Conservation (phyloP, 2,329 filamentous ascomycete genomes). For the Fusarium ramigenum region DNA sequence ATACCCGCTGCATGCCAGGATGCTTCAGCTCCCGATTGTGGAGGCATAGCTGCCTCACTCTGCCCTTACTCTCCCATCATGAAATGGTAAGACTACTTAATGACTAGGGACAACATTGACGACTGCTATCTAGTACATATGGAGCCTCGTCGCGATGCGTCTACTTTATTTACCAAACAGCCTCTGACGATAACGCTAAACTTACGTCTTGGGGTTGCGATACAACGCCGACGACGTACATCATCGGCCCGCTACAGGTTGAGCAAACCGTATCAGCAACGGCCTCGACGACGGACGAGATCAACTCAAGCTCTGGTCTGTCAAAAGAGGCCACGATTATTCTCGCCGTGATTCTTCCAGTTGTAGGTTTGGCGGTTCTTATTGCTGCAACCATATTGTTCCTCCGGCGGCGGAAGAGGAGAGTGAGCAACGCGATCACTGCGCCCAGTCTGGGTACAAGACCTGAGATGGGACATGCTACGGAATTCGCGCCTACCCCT, state of each 20-base stretch:
- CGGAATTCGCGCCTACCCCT: fast-evolving
- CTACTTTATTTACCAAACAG: background rate
- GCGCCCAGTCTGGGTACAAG: fast-evolving
- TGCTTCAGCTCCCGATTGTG: background rate
- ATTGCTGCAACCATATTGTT: background rate
- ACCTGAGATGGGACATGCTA: too few species aligned
- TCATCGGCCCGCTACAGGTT: background rate
- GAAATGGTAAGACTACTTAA: background rate
- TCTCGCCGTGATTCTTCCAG: background rate
- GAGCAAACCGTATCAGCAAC: background rate
- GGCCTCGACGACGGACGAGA: fast-evolving
- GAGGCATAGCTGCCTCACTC: background rate
- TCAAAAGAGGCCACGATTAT: background rate
- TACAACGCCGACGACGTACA: background rate
- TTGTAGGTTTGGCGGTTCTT: background rate
- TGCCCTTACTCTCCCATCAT: background rate
- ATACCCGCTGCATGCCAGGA: background rate
- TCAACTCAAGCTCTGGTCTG: too few species aligned
- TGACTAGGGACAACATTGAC: background rate
- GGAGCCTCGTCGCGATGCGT: background rate
- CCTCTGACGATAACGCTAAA: fast-evolving
- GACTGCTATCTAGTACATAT: background rate
- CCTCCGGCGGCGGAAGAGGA: background rate
- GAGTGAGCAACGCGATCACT: fast-evolving
- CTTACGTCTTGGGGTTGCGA: background rate